A percentile compares a stretch with the other conserved stretches of the same genome.
These are phyloP conservation scores for Scutellaria galericulata DNA, from an alignment of 257 asterid species.

Conservation along the genomic window DNA sequence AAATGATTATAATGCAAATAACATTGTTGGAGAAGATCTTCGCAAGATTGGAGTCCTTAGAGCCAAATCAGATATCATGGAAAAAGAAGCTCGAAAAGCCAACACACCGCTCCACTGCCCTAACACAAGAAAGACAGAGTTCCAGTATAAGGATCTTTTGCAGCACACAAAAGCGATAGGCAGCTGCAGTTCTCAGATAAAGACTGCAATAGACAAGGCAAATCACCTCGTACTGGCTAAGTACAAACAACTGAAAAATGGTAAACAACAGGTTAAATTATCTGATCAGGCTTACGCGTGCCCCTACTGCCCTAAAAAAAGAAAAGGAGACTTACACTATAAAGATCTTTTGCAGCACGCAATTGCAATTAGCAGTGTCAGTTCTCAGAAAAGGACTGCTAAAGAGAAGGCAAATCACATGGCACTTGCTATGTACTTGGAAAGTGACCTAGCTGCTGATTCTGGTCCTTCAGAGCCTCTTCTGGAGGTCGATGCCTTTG, in stretches of 20 bases:
- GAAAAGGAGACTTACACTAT: slow-evolving; percentile 30
- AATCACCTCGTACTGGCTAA: slow-evolving; percentile 33
- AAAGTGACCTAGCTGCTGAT: slow-evolving; percentile 14
- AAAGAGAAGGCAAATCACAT: slow-evolving; percentile 27
- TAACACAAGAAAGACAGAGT: slow-evolving; percentile 16
- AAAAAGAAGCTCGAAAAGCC: slow-evolving; percentile 70
- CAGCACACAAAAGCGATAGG: slow-evolving; percentile 28
- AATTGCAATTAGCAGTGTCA: slow-evolving; percentile 18
- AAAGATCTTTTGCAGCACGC: slow-evolving; percentile 39
- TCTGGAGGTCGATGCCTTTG: slow-evolving; percentile 16
- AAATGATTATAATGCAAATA: slow-evolving; percentile 64
- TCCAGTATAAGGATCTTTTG: slow-evolving; percentile 21
- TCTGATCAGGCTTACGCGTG: slow-evolving; percentile 52
- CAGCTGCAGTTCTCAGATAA: slow-evolving; percentile 12
- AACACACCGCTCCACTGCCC: slow-evolving; percentile 33
- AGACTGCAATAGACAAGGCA: slow-evolving; percentile 17
- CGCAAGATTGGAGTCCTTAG: slow-evolving; percentile 74
- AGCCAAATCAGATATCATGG: slow-evolving; percentile 65
- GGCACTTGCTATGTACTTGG: slow-evolving; percentile 28
- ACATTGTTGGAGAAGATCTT: slow-evolving; percentile 69
- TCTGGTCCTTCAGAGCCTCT: slow-evolving; percentile 23
- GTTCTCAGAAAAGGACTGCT: slow-evolving; percentile 25
- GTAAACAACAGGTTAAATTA: slow-evolving; percentile 52
- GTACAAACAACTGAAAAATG: slow-evolving; percentile 55
- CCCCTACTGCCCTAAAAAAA: slow-evolving; percentile 32